Evolutionary conservation across 225 moss, liverwort and hornwort species (phyloP).

Genomic region (Thuidium tamariscinum): DNA sequence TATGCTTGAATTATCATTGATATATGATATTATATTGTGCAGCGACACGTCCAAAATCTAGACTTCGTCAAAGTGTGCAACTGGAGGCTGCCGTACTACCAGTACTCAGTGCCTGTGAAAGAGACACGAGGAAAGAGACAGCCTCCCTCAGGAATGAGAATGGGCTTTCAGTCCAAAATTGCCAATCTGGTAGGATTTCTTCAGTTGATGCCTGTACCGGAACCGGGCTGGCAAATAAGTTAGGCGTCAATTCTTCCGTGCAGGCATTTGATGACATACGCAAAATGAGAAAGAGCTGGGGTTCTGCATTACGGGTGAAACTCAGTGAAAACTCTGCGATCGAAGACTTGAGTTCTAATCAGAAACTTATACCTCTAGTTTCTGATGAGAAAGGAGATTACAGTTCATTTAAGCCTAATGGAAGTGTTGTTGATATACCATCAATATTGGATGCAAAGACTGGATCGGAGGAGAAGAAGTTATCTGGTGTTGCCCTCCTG

Average conservation of each 20-base stretch:
- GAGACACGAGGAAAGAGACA: neutral
- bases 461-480: conserved; percentile 1
- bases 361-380: neutral
- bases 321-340: neutral
- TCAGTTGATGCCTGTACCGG: neutral
- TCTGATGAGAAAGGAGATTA: neutral
- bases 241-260: conserved; percentile 36
- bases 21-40: neutral
- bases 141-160: neutral
- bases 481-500: neutral
- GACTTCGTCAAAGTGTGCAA: conserved; percentile 25
- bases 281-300: conserved; percentile 79
- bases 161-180: neutral
- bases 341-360: neutral
- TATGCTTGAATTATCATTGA: neutral
- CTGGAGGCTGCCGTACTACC: conserved; percentile 4
- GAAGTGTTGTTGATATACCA: neutral
- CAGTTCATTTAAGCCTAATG: neutral
- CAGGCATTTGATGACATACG: conserved; percentile 60
- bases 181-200: neutral
- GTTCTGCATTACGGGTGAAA: conserved; percentile 75
- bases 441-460: neutral
- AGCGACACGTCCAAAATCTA: conserved; percentile 24
- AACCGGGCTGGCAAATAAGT: neutral
- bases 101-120: neutral